Base-by-base conservation (phyloP, 2,329 filamentous ascomycete species). In the Aspergillus versicolor region DNA sequence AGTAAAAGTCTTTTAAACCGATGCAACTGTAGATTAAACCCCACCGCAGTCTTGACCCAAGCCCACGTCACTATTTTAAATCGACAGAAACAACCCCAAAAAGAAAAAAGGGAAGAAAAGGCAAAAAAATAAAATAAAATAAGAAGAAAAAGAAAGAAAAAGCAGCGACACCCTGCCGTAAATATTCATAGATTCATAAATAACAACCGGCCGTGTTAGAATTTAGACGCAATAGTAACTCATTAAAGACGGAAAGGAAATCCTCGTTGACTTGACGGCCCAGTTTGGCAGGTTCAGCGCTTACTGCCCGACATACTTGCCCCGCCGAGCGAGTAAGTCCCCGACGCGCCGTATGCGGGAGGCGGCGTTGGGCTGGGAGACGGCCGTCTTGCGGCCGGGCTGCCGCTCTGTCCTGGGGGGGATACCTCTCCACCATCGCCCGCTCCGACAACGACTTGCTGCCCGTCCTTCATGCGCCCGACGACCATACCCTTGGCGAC, bases 401-500 rank as follows among this genome's bases (percentile, higher is more conserved):
- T 67, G 21, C 57, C 56, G 34, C 65, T 58, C 24, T 62, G 56
- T 30, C 48, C 54, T 34, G 58, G 37, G 41, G 63, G 50, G 12
- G 70, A 63, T 5, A 73, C 53, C n/a, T 73, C 65, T 19, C 77
- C 77, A 27, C 78, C 78, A 60, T 80, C 78, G 30, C 77, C 79
- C 27, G 68, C 64, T 30, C 79, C 78, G 11, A 81, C 79, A 30
- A 81, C 70, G 11, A 81, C 73, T 62, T 80, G 73, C 57, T 79
- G 70, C 7, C 79, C 79, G 53, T 80, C 76, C 42, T 73, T 76
- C 75, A 81, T 79, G 38, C 73, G 75, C 21, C 79, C 79, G 37
- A 81, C 75, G 3, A 80, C 76, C 94, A 99, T 97, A 41, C 94
- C 92, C 79, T 96, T 97, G 19, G 92, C 94, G 1, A 97, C 94